Percentiles rank a stretch among this genome's conserved stretches.
Conservation (phyloP, 352 stramenopile species). For the Pythium brachiatum region DNA sequence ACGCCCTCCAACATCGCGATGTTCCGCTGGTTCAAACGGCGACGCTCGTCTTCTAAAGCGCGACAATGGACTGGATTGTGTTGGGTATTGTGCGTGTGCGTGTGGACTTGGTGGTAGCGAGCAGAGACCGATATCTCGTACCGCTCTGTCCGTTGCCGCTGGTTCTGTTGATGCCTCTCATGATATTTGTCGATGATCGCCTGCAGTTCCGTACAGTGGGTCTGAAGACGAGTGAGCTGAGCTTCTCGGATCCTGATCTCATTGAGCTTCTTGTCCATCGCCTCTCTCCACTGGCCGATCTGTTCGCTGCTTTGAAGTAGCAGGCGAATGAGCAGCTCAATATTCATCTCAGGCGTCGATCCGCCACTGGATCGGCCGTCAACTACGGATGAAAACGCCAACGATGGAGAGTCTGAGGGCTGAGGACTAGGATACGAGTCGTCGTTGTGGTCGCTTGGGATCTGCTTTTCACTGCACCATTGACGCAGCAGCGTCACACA, state of each 20-base stretch:
- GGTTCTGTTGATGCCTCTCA: neutral
- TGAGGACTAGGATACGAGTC: neutral
- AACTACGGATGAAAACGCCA: neutral
- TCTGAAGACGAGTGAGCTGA: constrained; percentile 41
- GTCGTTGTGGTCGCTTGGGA: neutral
- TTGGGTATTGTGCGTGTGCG: neutral
- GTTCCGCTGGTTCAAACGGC: constrained; percentile 14
- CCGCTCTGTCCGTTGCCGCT: neutral
- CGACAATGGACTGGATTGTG: neutral
- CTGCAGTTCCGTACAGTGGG: constrained; percentile 44
- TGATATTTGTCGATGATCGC: constrained; percentile 32
- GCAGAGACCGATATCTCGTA: neutral
- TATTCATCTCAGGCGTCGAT: neutral
- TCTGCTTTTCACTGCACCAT: neutral
- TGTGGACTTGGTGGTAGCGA: neutral
- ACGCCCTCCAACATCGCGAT: constrained; percentile 23
- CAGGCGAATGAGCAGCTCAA: constrained; percentile 11
- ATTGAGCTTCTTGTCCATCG: constrained; percentile 40
- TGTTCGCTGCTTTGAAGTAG: constrained; percentile 44
- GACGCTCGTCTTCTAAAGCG: constrained; percentile 16
- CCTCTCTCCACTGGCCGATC: constrained; percentile 40
- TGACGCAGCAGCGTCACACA: constrained; percentile 8
- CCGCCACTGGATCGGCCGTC: neutral
- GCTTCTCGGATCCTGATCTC: constrained; percentile 43
- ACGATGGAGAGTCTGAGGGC: neutral